Percentiles rank a stretch among this genome's conserved stretches.
phyloP scores from a whole-genome alignment of 2,329 filamentous ascomycete species.

The Lachnellula occidentalis region DNA sequence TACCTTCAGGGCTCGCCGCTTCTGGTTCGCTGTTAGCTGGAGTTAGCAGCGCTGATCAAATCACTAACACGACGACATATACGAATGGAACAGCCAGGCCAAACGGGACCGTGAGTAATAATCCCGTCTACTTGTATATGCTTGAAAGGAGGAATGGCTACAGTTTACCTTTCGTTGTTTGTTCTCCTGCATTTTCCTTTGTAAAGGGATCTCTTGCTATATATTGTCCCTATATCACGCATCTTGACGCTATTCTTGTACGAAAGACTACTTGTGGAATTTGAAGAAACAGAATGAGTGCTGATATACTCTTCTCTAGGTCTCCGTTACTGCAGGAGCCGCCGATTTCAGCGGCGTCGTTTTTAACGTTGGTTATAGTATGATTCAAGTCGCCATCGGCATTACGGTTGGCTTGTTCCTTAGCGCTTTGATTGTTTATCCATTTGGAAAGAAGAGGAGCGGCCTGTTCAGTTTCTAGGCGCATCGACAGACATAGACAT shows the following conservation, averaged over 20 bases:
- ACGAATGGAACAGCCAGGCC: slow-evolving; percentile 26
- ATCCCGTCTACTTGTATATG: neutral
- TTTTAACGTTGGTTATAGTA: slow-evolving; percentile 35
- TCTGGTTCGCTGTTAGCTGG: slow-evolving; percentile 54
- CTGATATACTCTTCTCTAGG: slow-evolving; percentile 15
- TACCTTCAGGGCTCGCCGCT: slow-evolving; percentile 57
- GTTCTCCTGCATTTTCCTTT: slow-evolving; percentile 13
- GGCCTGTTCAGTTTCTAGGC: slow-evolving; percentile 36
- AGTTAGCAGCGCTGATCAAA: slow-evolving; percentile 49
- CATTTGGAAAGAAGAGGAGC: slow-evolving; percentile 36
- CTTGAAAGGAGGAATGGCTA: neutral
- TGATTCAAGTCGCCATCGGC: slow-evolving; percentile 39
- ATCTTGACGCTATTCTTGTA: neutral
- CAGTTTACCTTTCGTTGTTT: slow-evolving; percentile 12
- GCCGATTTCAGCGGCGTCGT: slow-evolving; percentile 31
- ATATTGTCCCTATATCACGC: neutral
- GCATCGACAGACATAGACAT: neutral
- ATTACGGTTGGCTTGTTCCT: slow-evolving; percentile 38
- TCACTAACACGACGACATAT: slow-evolving; percentile 35
- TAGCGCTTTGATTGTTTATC: slow-evolving; percentile 36
- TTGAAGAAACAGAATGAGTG: neutral
- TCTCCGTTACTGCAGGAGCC: slow-evolving; percentile 10
- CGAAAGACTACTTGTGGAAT: too few species aligned
- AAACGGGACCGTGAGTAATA: slow-evolving; percentile 26
- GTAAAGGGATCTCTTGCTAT: slow-evolving; percentile 1